These are phyloP conservation scores for Colletotrichum gloeosporioides DNA, from an alignment of 2,329 filamentous ascomycete genomes.

Conservation along the genomic window DNA sequence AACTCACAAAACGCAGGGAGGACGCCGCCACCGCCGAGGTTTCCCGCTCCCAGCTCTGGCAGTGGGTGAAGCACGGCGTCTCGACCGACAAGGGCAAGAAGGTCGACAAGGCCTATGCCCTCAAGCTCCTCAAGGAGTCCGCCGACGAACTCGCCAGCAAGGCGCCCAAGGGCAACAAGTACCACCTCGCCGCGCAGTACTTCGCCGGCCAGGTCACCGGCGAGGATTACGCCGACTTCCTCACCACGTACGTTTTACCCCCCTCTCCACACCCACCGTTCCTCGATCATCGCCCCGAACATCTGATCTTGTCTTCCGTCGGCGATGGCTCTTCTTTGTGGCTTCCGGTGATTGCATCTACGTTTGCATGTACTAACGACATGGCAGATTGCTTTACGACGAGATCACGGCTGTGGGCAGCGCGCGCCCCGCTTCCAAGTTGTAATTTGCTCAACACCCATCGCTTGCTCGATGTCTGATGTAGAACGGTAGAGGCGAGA, in stretches of 20 bases:
- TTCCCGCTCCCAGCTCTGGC: slow-evolving; percentile 92
- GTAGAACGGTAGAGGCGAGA: neutral
- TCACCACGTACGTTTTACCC: slow-evolving; percentile 71
- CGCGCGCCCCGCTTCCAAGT: slow-evolving; percentile 65
- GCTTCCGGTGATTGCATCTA: slow-evolving; percentile 14
- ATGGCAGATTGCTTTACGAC: slow-evolving; percentile 77
- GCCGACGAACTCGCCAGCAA: slow-evolving; percentile 76
- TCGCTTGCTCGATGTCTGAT: neutral
- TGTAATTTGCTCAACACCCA: slow-evolving; percentile 44
- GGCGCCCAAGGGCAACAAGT: slow-evolving; percentile 90
- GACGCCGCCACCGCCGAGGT: slow-evolving; percentile 98
- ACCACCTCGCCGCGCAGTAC: slow-evolving; percentile 87
- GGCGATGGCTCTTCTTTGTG: neutral
- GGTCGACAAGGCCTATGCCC: slow-evolving; percentile 90
- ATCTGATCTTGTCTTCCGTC: neutral
- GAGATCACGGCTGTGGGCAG: slow-evolving; percentile 80
- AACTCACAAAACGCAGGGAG: slow-evolving; percentile 57
- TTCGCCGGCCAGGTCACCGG: slow-evolving; percentile 93
- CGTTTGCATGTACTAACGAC: slow-evolving; percentile 19
- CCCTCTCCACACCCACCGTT: neutral
- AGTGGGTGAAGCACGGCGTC: slow-evolving; percentile 82
- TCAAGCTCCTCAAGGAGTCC: slow-evolving; percentile 86
- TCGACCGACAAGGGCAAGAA: slow-evolving; percentile 87
- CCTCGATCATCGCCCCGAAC: neutral
- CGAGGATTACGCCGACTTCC: slow-evolving; percentile 96